Evolutionary conservation across 805 yeast species (phyloP), one percentile per base, ranked within the genome.

Genomic region (Starmerella geochares): DNA sequence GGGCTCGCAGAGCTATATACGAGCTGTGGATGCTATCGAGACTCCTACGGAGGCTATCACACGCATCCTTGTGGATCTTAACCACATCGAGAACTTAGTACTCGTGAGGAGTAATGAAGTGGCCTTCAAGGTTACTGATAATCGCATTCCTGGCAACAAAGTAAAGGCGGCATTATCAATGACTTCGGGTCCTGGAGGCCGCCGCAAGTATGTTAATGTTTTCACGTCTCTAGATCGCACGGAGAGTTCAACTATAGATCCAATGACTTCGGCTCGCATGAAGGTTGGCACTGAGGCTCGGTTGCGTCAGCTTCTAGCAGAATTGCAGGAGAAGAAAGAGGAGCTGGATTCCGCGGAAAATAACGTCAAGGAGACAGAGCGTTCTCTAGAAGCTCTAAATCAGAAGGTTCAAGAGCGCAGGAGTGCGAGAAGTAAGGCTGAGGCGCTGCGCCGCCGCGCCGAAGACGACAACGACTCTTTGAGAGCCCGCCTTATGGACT

Each of bases 1-100:
- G 2, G 52, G 58, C 7, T 27, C 50, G 3, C n/a, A 6, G 0
- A 58, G 64, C 1, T 70, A 69, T 49, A 66, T 69, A 1, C 75
- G 83, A 0, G 57, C 87, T 6, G 61, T 78, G 3, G 92, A 86
- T 61, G 77, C 75, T 6, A 60, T 92, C 46, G 95, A 85, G 64
- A 55, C 72, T 16, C 14, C 24, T 3, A 2, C 17, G 8, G 49
- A 36, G 1, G 42, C 51, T 2, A 31, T 55, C 11, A 8, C 13
- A 6, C 51, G 59, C 23, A 43, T 54, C 3, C 71, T 58, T 3
- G 51, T 58, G 17, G 62, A 72, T 36, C 70, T 67, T 39, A 36
- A 38, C 27, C 33, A 17, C 14, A 33, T 54, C 4, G 61, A 60
- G 23, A 10, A 13, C 14, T 23, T 40, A 11, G 49, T 52, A 2